Evolutionary conservation across 495 filamentous ascomycete species (phyloP).

Genomic region (Aspergillus taichungensis): DNA sequence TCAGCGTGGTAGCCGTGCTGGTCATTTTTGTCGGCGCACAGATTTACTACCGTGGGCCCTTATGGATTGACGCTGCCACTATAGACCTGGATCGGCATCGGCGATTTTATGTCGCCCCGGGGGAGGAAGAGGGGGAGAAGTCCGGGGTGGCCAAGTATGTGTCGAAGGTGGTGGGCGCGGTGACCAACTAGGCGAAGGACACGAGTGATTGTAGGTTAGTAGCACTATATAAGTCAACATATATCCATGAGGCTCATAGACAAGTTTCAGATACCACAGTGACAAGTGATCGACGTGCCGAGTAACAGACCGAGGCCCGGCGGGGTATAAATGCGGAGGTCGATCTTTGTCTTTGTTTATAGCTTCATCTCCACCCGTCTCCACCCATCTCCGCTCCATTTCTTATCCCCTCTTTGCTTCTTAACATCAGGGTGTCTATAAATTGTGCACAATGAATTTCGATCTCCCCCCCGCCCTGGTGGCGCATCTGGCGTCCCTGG

Average conservation of each 20-base stretch:
- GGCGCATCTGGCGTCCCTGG: conserved; percentile 35
- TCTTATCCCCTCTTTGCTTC: no score
- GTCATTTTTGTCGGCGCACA: conserved; percentile 14
- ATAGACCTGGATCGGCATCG: conserved; percentile 20
- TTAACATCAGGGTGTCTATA: no score
- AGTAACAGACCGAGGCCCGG: no score
- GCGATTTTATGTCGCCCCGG: conserved; percentile 11
- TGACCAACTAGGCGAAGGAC: neutral
- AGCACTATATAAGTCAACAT: neutral
- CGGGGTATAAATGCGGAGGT: no score
- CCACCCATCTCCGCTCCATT: no score
- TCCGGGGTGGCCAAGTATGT: neutral
- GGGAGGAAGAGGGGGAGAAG: conserved; percentile 8
- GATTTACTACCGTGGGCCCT: conserved; percentile 15
- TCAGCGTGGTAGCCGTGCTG: conserved; percentile 16
- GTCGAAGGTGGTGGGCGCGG: neutral
- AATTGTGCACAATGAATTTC: no score
- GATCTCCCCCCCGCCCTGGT: conserved; percentile 40
- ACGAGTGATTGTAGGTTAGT: neutral
- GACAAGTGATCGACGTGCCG: no score
- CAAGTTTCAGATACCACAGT: no score
- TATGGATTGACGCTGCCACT: conserved; percentile 23
- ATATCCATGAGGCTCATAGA: neutral
- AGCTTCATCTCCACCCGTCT: no score
- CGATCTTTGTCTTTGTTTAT: no score